A percentile compares a stretch with the other conserved stretches of the same genome.
Evolutionary conservation across 208 protist genomes (phyloP).

Genomic region (Trypanosoma scelopori): DNA sequence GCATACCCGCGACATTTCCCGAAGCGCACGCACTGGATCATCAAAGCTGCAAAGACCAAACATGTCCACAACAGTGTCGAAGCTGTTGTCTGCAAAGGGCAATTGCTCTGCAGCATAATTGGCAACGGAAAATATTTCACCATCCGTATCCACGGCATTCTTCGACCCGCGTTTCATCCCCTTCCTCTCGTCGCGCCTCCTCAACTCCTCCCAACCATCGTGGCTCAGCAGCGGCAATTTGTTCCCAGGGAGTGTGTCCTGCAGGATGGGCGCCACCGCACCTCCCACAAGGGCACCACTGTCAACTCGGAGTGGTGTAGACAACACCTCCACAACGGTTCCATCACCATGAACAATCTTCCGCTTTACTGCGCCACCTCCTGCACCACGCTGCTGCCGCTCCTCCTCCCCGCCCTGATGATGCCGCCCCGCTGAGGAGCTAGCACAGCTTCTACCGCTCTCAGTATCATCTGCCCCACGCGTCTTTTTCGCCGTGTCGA

Average conservation of each 20-base stretch:
- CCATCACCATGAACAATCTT: conserved; percentile 60
- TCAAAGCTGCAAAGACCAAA: conserved; percentile 92
- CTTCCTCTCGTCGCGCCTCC: conserved; percentile 34
- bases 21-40: conserved; percentile 83
- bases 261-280: conserved; percentile 54
- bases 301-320: conserved; percentile 39
- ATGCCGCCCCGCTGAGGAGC: neutral
- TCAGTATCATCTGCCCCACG: neutral
- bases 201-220: conserved; percentile 36
- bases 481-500: conserved; percentile 29
- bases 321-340: conserved; percentile 46
- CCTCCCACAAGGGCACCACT: conserved; percentile 22
- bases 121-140: conserved; percentile 62
- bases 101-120: conserved; percentile 84
- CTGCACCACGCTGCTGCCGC: conserved; percentile 10
- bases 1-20: conserved; percentile 89
- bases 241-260: conserved; percentile 37
- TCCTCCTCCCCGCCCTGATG: conserved; percentile 8
- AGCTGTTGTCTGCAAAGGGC: conserved; percentile 84
- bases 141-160: conserved; percentile 1
- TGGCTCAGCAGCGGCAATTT: conserved; percentile 46
- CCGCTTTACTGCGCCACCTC: conserved; percentile 29
- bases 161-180: neutral
- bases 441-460: neutral
- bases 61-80: conserved; percentile 90